Evolutionary conservation across 108 stramenopile species (phyloP).

Genomic region (Pseudonitzschia multistriata): DNA sequence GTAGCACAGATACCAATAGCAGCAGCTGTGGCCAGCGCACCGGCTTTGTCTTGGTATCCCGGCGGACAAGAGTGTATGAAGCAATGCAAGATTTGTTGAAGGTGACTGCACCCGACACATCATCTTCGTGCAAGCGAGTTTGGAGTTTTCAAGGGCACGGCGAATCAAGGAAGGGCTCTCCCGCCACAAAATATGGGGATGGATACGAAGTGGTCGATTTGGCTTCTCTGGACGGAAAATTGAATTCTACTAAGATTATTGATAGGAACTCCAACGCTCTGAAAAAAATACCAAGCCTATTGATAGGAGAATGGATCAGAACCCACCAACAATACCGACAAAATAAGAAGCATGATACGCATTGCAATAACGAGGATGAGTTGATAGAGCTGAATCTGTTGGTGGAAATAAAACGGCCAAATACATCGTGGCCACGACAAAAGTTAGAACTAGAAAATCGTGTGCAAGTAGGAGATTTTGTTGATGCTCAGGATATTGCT

Average conservation of each 20-base stretch:
- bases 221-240: conserved; percentile 24
- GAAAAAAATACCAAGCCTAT: conserved; percentile 19
- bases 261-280: not conserved
- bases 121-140: conserved; percentile 53
- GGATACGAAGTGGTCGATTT: conserved; percentile 69
- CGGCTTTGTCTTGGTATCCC: conserved; percentile 67
- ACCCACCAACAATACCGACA: conserved; percentile 3
- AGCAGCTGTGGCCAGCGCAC: not conserved
- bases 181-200: conserved; percentile 41
- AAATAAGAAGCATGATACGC: not conserved
- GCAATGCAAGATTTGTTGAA: conserved; percentile 50
- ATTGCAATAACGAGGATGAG: not conserved
- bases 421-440: conserved; percentile 52
- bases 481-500: conserved; percentile 76
- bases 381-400: conserved; percentile 44
- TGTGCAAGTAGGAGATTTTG: conserved; percentile 72
- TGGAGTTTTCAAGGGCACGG: conserved; percentile 43
- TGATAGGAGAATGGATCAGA: conserved; percentile 57
- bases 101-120: conserved; percentile 50
- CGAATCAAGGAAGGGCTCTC: not conserved
- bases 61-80: conserved; percentile 31
- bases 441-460: conserved; percentile 64
- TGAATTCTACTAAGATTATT: conserved; percentile 8
- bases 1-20: conserved; percentile 4
- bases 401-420: conserved; percentile 56